Base-by-base conservation (phyloP, 371 early-diverging fungal genomes). In the Mortierella sp. region DNA sequence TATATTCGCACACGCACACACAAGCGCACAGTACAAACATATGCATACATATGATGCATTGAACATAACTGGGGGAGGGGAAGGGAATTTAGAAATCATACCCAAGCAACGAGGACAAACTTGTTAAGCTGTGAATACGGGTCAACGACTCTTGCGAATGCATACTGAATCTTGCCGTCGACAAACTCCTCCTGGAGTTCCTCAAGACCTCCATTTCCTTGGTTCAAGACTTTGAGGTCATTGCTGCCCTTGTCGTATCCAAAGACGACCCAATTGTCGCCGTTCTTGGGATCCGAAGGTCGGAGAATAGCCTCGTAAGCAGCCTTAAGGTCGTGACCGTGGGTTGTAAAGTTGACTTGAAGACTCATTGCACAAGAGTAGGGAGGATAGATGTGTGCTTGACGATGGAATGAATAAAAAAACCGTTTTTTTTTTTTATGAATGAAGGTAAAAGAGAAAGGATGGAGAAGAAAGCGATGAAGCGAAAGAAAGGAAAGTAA, bases 41-140 rank as follows among this genome's bases (percentile, higher is more conserved):
- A 52, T 9, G n/a, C 52, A 52, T 9, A 52, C 24, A 35, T 35
- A 35, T 35, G 6, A 35, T 35, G 35, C 35, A 35, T 35, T 35
- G 6, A 52, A 22, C 0, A 16, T 10, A 40, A n/a, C n/a, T n/a
- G n/a, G n/a, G n/a, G n/a, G 20, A 35, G 14, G 5, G n/a, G 26
- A 8, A 14, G 5, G 24, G 45, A 20, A 52, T 51, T n/a, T 58
- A 63, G 28, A 0, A 8, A 20, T 30, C 62, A 18, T 89, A 94
- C 94, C 97, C 97, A 98, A n/a, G 92, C 94, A 72, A 98, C 92
- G 73, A 98, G 91, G 55, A 97, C 95, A 83, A 92, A 93, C 85
- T 97, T 98, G 63, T 94, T 91, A 35, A 98, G 88, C 45, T 90
- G 90, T 1, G 96, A 94, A 68, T 95, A 94, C 14, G 96, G 96